Evolutionary conservation across 2,329 filamentous ascomycete genomes (phyloP).

Genomic region (Cytospora leucostoma): DNA sequence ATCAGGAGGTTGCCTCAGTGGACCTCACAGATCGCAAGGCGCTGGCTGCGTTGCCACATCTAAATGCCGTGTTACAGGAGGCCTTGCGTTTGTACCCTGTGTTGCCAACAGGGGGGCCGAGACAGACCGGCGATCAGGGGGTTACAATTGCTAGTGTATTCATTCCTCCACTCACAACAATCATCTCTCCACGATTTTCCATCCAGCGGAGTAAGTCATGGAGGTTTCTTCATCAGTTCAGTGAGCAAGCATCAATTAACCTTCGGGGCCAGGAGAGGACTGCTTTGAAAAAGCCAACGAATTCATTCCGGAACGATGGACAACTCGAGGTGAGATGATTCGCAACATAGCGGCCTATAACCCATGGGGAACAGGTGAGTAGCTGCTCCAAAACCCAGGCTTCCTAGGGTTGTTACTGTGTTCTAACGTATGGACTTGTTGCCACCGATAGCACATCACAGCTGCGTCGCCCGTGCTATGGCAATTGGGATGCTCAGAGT

Average conservation of each 20-base stretch:
- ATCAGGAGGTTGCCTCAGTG: background rate
- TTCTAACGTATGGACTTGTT: too few relatives aligned
- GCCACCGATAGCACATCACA: too few relatives aligned
- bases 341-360: constrained; percentile 35
- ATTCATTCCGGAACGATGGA: constrained; percentile 44
- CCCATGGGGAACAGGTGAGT: constrained; percentile 39
- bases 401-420: too few relatives aligned
- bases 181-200: constrained; percentile 29
- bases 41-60: background rate
- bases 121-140: constrained; percentile 30
- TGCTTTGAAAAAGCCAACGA: constrained; percentile 35
- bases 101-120: constrained; percentile 28
- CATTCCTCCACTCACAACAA: constrained; percentile 28
- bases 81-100: constrained; percentile 24
- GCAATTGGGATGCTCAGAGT: too few relatives aligned
- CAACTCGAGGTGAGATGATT: constrained; percentile 36
- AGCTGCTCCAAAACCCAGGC: too few relatives aligned
- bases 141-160: constrained; percentile 8
- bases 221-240: background rate
- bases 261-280: constrained; percentile 29
- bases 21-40: background rate
- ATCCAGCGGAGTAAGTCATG: constrained; percentile 39
- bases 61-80: background rate
- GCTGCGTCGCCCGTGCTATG: too few relatives aligned
- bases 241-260: background rate